phyloP scores from a whole-genome alignment of 2,329 filamentous ascomycete species.

The Colletotrichum navitas region DNA sequence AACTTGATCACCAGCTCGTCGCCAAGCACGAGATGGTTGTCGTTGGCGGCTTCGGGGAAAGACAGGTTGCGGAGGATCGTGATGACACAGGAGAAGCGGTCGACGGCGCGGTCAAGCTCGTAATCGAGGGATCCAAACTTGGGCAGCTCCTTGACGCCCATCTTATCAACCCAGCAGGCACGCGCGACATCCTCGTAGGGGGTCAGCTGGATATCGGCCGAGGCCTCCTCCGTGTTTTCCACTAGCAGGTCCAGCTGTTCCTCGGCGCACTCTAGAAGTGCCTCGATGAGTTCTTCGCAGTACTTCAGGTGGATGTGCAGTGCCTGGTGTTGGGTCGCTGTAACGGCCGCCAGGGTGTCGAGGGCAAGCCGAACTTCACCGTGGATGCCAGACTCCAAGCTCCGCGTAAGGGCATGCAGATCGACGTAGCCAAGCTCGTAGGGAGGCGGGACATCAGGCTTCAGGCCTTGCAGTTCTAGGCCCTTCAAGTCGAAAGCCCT shows the following conservation, averaged over 20 bases:
- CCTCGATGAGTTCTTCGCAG: conserved; percentile 91
- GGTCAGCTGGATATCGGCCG: conserved; percentile 84
- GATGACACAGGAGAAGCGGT: conserved; percentile 89
- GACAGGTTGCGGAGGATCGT: conserved; percentile 94
- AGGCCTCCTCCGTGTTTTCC: conserved; percentile 86
- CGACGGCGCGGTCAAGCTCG: conserved; percentile 86
- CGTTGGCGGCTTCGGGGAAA: conserved; percentile 68
- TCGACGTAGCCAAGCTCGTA: conserved; percentile 89
- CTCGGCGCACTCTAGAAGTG: conserved; percentile 90
- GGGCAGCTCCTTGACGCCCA: conserved; percentile 77
- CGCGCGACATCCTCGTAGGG: conserved; percentile 91
- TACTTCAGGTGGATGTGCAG: conserved; percentile 76
- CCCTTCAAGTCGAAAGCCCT: conserved; percentile 74
- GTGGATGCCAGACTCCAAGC: conserved; percentile 89
- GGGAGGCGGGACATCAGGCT: conserved; percentile 80
- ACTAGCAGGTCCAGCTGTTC: conserved; percentile 87
- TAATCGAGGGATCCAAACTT: conserved; percentile 83
- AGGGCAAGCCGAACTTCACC: conserved; percentile 91
- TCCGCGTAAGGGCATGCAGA: conserved; percentile 88
- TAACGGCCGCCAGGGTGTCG: conserved; percentile 81
- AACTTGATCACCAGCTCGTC: conserved; percentile 85
- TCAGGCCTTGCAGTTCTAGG: conserved; percentile 74
- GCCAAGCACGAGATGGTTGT: conserved; percentile 80
- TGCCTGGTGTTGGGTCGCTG: conserved; percentile 70
- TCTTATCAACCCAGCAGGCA: conserved; percentile 80